phyloP scores from a whole-genome alignment of 495 filamentous ascomycete species.

The Lasiosphaeria hispida region DNA sequence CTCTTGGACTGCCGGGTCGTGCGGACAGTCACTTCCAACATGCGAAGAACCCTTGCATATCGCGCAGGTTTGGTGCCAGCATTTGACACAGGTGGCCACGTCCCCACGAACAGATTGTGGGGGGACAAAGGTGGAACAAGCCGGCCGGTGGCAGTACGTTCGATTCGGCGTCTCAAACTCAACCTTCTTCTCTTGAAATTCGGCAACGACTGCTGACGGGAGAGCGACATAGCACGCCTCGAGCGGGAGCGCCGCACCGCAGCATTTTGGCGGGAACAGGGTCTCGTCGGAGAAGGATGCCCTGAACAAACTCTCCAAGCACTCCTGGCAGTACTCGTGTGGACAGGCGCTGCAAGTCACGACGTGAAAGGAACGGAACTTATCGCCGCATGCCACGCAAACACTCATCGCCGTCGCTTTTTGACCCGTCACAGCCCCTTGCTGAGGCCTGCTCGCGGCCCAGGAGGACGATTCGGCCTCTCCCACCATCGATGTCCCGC shows the following conservation, averaged over 20 bases:
- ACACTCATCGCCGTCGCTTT: neutral
- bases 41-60: slow-evolving; percentile 48
- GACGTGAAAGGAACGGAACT: slow-evolving; percentile 9
- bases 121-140: slow-evolving; percentile 48
- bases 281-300: slow-evolving; percentile 45
- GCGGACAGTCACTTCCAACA: slow-evolving; percentile 35
- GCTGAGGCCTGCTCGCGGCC: slow-evolving; percentile 10
- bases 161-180: slow-evolving; percentile 46
- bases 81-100: slow-evolving; percentile 42
- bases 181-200: slow-evolving; percentile 39
- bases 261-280: slow-evolving; percentile 55
- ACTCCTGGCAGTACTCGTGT: slow-evolving; percentile 50
- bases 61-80: slow-evolving; percentile 40
- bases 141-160: slow-evolving; percentile 46
- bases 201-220: slow-evolving; percentile 19
- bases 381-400: slow-evolving; percentile 18
- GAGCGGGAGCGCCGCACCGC: slow-evolving; percentile 39
- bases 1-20: slow-evolving; percentile 35
- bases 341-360: slow-evolving; percentile 28
- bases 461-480: slow-evolving; percentile 17
- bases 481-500: no score
- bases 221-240: slow-evolving; percentile 33
- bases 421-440: no score
- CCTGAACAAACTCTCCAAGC: slow-evolving; percentile 41
- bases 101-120: slow-evolving; percentile 28